Conservation (phyloP, 371 early-diverging fungal species). For the Lichtheimia hyalospora region DNA sequence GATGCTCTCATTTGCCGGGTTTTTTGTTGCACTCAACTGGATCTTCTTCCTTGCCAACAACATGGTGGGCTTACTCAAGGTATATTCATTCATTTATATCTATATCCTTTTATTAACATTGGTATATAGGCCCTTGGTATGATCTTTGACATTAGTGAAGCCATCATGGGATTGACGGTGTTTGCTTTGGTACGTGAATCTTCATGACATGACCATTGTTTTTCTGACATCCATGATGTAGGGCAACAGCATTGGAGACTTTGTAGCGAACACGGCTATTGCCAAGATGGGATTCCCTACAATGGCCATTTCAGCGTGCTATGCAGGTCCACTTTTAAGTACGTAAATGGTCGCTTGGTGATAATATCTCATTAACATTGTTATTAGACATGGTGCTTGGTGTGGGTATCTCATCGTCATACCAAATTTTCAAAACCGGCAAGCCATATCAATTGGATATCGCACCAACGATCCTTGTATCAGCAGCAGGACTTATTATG, state of each 20-base stretch:
- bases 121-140: conserved; percentile 64
- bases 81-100: conserved; percentile 2
- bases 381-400: conserved; percentile 72
- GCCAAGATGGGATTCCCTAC: conserved; percentile 83
- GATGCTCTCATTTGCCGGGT: conserved; percentile 66
- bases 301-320: conserved; percentile 87
- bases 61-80: conserved; percentile 78
- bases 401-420: conserved; percentile 68
- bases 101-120: not conserved
- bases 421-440: conserved; percentile 45
- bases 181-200: conserved; percentile 67
- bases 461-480: conserved; percentile 57
- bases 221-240: conserved; percentile 16
- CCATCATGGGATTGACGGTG: conserved; percentile 82
- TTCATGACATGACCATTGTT: not conserved
- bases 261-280: conserved; percentile 81
- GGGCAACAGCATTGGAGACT: conserved; percentile 85
- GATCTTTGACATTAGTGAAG: conserved; percentile 74
- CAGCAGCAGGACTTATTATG: conserved; percentile 45
- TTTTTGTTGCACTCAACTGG: conserved; percentile 75
- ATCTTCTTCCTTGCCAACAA: conserved; percentile 80
- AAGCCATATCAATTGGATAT: conserved; percentile 45
- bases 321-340: conserved; percentile 83
- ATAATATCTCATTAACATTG: not conserved
- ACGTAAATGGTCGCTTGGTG: conserved; percentile 17